Evolutionary conservation across 208 protist species (phyloP), one percentile per base, ranked within the genome.

Genomic region (Trypanosoma platydactyli): DNA sequence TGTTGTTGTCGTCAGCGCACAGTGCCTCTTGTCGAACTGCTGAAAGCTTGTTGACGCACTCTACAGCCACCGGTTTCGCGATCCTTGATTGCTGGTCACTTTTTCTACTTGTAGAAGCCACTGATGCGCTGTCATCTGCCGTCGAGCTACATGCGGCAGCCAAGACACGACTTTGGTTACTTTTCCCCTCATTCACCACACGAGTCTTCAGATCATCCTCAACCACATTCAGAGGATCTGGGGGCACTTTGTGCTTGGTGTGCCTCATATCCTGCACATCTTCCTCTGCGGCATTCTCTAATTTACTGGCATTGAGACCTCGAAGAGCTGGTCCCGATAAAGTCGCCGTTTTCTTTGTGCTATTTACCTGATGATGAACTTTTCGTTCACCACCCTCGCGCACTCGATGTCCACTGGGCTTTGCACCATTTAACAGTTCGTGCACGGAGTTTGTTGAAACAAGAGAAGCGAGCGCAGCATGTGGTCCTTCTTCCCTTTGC

Each of bases 61-160:
- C 24, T 3, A 75, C 69, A 49, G 54, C 42, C 12, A 75, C 69
- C 2, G 69, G 69, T 25, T 64, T 68, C 40, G 61, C 54, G 2
- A 24, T 25, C 16, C 15, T 24, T 30, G 9, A 15, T 41, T 12
- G n/a, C 18, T 22, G 18, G n/a, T 12, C 9, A 44, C 1, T 56
- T 18, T 29, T 11, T 38, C 1, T 40, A 56, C 2, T 13, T 0
- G 20, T 11, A 33, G 4, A 1, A 30, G 0, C 15, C 33, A 9
- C 7, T n/a, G 57, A 2, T 62, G 38, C 27, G 57, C n/a, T 41
- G 33, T 42, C 38, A 20, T 38, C 27, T 35, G 38, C 25, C 22
- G 57, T 25, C 38, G 42, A 40, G 5, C 35, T 52, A 2, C 38
- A 13, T 38, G 20, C 42, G 35, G 13, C 13, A 24, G 24, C 1